Evolutionary conservation across 2,329 filamentous ascomycete species (phyloP).

Genomic region (Pseudocercospora macadamiae): DNA sequence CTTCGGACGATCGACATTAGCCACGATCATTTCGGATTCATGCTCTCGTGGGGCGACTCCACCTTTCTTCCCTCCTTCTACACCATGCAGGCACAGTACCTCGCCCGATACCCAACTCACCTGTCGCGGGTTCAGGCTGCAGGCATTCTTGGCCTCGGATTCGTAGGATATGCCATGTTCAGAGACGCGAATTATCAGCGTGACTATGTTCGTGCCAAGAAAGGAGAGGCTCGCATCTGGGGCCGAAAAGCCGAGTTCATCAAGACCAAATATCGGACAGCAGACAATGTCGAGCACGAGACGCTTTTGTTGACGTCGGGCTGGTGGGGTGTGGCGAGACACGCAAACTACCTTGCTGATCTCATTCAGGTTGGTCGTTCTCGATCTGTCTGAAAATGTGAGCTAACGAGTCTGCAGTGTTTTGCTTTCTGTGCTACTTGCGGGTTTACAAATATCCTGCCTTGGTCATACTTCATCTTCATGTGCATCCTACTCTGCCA

Average conservation of each 20-base stretch:
- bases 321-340: constrained; percentile 27
- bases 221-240: constrained; percentile 23
- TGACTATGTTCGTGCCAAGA: constrained; percentile 23
- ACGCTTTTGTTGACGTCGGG: constrained; percentile 25
- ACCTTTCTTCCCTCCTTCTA: constrained; percentile 29
- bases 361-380: constrained; percentile 15
- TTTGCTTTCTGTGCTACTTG: constrained; percentile 28
- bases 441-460: constrained; percentile 22
- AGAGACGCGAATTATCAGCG: constrained; percentile 24
- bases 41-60: constrained; percentile 28
- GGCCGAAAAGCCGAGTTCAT: constrained; percentile 27
- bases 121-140: constrained; percentile 16
- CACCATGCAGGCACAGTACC: constrained; percentile 27
- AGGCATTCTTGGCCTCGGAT: constrained; percentile 18
- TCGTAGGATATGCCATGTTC: constrained; percentile 25
- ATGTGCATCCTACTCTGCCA: constrained; percentile 24
- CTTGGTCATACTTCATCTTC: constrained; percentile 27
- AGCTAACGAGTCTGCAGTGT: constrained; percentile 12
- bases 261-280: constrained; percentile 22
- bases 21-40: constrained; percentile 31
- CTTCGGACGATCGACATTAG: constrained; percentile 27
- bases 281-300: constrained; percentile 23
- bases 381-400: neutral
- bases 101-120: constrained; percentile 27
- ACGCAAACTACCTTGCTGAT: constrained; percentile 29